Evolutionary conservation across 345 rosid species (phyloP), one percentile per base, ranked within the genome.

Genomic region (Zanthoxylum bungeanum): DNA sequence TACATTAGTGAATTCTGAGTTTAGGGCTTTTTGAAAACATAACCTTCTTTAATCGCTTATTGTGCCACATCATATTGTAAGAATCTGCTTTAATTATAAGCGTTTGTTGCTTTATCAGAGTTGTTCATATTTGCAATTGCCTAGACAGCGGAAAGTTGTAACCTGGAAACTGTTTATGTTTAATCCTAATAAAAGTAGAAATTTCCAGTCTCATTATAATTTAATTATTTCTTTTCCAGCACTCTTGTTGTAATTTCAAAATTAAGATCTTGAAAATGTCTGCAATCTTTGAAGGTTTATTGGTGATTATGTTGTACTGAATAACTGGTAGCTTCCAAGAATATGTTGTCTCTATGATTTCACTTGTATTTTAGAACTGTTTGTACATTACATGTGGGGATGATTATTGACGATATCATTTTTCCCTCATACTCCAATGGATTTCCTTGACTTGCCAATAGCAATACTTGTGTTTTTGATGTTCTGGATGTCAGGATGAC

Each of bases 1-100:
- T 81, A 77, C 64, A 66, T 82, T 77, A 83, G 85, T 64, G 77
- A 74, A 78, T 77, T 61, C 50, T 76, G 22, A 55, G 28, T 51
- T 61, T 77, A 77, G 76, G 58, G 53, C 74, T 66, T 33, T 51
- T 49, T 81, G 67, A 61, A 59, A 63, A 57, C 61, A 68, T 68
- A 70, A 60, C 61, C 77, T 55, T 52, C 76, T 80, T 82, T 78
- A 47, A 67, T 80, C 60, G 78, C 85, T 65, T 69, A 31, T 53
- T 9, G 49, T 68, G 66, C 60, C 74, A 75, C 56, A 64, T 63
- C 51, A 44, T 71, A 69, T 46, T 77, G 77, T 75, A 75, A 71
- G 78, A 70, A 75, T 68, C 68, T 73, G 74, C 73, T 53, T 73
- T 60, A 72, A 56, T 74, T 47, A 70, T 77, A 59, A 42, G 52